Evolutionary conservation across 495 filamentous ascomycete species (phyloP).

Genomic region (Letharia columbiana): DNA sequence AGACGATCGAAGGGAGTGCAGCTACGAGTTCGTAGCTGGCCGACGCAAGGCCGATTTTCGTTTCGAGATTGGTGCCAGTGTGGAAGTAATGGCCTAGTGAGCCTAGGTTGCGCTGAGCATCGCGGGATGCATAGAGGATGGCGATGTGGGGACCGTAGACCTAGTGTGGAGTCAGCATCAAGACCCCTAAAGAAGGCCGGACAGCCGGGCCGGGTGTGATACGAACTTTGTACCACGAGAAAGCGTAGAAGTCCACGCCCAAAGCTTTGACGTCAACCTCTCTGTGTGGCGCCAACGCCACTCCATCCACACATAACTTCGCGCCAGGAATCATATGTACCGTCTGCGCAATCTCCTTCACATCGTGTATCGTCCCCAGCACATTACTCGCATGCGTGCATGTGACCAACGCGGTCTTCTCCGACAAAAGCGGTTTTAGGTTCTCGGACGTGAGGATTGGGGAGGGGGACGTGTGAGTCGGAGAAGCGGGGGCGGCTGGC

Average conservation of each 20-base stretch:
- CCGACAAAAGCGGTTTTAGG: conserved; percentile 46
- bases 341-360: conserved; percentile 44
- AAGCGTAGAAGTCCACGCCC: conserved; percentile 65
- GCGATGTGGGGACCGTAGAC: conserved; percentile 66
- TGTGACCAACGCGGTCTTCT: conserved; percentile 54
- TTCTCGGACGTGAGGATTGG: conserved; percentile 45
- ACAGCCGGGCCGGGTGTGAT: neutral
- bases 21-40: conserved; percentile 58
- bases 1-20: conserved; percentile 46
- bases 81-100: conserved; percentile 65
- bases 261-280: conserved; percentile 54
- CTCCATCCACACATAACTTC: conserved; percentile 50
- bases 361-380: conserved; percentile 57
- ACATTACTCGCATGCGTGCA: conserved; percentile 66
- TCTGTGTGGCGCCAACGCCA: conserved; percentile 63
- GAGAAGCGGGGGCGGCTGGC: conserved; percentile 33
- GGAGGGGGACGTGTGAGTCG: conserved; percentile 38
- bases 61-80: conserved; percentile 42
- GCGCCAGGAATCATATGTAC: conserved; percentile 45
- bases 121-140: conserved; percentile 51
- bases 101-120: conserved; percentile 40
- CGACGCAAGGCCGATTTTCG: conserved; percentile 58
- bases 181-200: neutral
- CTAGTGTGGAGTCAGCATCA: conserved; percentile 21
- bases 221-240: conserved; percentile 61